These are phyloP conservation scores for Nemania abortiva DNA, from an alignment of 2,329 filamentous ascomycete species.

Conservation along the genomic window DNA sequence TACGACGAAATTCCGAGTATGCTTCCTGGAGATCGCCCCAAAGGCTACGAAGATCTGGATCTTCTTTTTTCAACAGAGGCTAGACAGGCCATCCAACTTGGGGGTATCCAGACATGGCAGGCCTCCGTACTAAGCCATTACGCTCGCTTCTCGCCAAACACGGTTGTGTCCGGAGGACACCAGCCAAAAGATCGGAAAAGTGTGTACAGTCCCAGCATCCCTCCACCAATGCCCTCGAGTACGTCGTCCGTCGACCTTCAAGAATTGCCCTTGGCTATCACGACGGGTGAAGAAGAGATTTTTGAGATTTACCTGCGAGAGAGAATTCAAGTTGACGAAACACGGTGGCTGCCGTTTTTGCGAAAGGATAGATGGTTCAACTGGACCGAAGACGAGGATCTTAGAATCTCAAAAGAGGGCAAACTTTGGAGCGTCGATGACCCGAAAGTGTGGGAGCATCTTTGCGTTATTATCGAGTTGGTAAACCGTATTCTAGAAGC, in stretches of 20 bases:
- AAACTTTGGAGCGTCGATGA: constrained; percentile 30
- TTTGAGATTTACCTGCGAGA: constrained; percentile 2
- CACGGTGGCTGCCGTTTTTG: constrained; percentile 19
- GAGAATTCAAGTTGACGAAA: constrained; percentile 26
- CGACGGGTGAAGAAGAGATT: background rate
- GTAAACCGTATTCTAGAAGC: background rate
- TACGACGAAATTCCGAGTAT: constrained; percentile 22
- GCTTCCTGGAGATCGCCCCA: no score
- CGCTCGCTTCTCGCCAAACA: background rate
- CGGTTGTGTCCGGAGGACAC: constrained; percentile 17
- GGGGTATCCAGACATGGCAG: constrained; percentile 12
- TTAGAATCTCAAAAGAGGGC: background rate
- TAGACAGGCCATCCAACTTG: background rate
- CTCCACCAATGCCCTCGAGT: no score
- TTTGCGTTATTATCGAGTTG: constrained; percentile 2
- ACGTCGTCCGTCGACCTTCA: no score
- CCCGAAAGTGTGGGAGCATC: background rate
- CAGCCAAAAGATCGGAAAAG: background rate
- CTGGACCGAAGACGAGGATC: background rate
- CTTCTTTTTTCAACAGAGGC: background rate
- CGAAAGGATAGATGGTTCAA: constrained; percentile 25
- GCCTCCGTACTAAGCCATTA: constrained; percentile 6
- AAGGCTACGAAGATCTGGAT: background rate
- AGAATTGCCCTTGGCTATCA: no score
- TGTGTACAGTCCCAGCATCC: no score